phyloP scores from a whole-genome alignment of 768 basidiomycete species.

The Boletus coccyginus region DNA sequence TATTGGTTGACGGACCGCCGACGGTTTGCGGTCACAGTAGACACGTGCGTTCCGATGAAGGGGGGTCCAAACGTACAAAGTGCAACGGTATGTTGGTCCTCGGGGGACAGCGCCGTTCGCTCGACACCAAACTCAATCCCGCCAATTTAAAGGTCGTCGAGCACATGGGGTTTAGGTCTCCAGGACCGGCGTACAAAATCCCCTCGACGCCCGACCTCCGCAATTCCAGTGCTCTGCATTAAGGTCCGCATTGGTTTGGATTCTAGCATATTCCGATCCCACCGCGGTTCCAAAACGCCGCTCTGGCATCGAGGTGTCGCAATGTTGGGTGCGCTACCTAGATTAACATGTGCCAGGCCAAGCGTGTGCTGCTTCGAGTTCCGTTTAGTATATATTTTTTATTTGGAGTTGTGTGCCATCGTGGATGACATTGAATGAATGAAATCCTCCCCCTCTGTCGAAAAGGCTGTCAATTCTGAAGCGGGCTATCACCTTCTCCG shows the following conservation, averaged over 20 bases:
- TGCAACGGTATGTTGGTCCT: not conserved
- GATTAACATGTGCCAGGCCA: not conserved
- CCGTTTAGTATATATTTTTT: no score
- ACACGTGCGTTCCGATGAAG: not conserved
- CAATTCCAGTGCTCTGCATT: not conserved
- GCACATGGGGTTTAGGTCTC: not conserved
- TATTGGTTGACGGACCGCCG: not conserved
- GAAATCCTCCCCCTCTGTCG: no score
- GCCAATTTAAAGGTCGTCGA: not conserved
- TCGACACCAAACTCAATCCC: not conserved
- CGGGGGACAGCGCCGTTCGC: not conserved
- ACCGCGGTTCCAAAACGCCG: constrained; percentile 2
- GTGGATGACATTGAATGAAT: no score
- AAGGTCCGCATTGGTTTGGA: not conserved
- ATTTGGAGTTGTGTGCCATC: no score
- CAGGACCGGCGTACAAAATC: not conserved
- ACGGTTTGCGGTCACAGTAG: not conserved
- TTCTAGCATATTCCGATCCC: not conserved
- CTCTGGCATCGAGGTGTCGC: not conserved
- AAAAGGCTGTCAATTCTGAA: no score
- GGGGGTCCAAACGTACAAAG: not conserved
- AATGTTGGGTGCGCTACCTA: not conserved
- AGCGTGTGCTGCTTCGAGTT: no score
- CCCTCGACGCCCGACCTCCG: not conserved
- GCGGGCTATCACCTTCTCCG: no score